A percentile compares a stretch with the other conserved stretches of the same genome.
Conservation (phyloP, 2,329 filamentous ascomycete genomes). For the Hymenoscyphus scutula region DNA sequence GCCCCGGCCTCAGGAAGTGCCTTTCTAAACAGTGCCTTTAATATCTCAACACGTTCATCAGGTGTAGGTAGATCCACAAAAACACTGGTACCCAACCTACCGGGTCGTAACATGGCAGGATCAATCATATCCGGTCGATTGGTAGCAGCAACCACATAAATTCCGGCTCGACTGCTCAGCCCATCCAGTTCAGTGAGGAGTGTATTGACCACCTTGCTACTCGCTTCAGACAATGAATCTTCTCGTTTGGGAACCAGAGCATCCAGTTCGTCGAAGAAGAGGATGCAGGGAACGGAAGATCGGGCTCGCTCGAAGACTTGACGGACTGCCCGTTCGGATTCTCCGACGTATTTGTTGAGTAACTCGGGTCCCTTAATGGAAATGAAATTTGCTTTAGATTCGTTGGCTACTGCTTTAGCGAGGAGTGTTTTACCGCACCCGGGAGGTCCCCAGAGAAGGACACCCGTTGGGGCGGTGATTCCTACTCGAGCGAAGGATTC, state of each 20-base stretch:
- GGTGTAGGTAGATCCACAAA: slow-evolving; percentile 83
- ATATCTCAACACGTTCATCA: slow-evolving; percentile 79
- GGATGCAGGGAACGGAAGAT: slow-evolving; percentile 83
- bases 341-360: slow-evolving; percentile 96
- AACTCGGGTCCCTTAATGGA: slow-evolving; percentile 95
- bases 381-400: slow-evolving; percentile 96
- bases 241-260: slow-evolving; percentile 84
- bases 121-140: slow-evolving; percentile 97
- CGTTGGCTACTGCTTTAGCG: slow-evolving; percentile 93
- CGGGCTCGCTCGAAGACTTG: slow-evolving; percentile 89
- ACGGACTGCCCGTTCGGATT: slow-evolving; percentile 88
- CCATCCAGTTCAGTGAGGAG: slow-evolving; percentile 93
- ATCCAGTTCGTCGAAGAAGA: slow-evolving; percentile 98
- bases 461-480: slow-evolving; percentile 77
- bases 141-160: slow-evolving; percentile 93
- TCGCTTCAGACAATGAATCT: slow-evolving; percentile 74
- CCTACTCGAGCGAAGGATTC: slow-evolving; percentile 74
- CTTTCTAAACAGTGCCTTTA: slow-evolving; percentile 63
- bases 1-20: slow-evolving; percentile 51
- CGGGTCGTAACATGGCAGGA: slow-evolving; percentile 87
- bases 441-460: slow-evolving; percentile 93
- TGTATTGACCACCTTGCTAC: slow-evolving; percentile 88
- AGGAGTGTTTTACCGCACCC: slow-evolving; percentile 96
- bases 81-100: slow-evolving; percentile 81
- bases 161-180: slow-evolving; percentile 72